Conservation (phyloP, 2,329 filamentous ascomycete species). For the Beauveria scarabaeidicola region DNA sequence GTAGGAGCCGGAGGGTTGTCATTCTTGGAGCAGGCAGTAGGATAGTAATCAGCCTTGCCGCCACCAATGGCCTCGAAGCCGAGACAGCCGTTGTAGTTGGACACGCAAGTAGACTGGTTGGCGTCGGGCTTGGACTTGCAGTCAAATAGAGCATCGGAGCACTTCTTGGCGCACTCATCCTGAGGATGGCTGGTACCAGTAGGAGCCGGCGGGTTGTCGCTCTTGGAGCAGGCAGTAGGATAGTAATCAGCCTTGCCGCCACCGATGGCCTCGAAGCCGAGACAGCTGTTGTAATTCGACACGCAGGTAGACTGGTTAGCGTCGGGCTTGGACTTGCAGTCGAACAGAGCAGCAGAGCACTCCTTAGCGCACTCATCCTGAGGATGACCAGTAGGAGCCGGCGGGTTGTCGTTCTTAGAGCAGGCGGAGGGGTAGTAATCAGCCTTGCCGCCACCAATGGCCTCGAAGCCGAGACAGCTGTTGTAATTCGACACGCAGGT, state of each 20-base stretch:
- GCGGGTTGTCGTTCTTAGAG: neutral
- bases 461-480: neutral
- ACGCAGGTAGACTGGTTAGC: neutral
- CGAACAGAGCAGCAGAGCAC: neutral
- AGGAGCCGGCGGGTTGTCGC: neutral
- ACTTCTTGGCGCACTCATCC: neutral
- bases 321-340: neutral
- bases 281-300: neutral
- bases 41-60: neutral
- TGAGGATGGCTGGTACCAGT: neutral
- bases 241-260: neutral
- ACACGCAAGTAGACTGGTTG: neutral
- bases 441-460: neutral
- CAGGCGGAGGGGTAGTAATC: neutral
- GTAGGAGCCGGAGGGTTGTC: neutral
- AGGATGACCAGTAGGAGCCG: neutral
- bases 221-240: neutral
- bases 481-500: neutral
- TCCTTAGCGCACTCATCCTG: neutral
- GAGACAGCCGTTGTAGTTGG: neutral
- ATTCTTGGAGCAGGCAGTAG: neutral
- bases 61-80: neutral
- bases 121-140: neutral
- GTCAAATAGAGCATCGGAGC: neutral
- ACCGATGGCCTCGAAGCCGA: neutral